Percentiles rank a stretch among this genome's conserved stretches.
phyloP scores from a whole-genome alignment of 108 stramenopile species.

The Pelagomonas calceolata region DNA sequence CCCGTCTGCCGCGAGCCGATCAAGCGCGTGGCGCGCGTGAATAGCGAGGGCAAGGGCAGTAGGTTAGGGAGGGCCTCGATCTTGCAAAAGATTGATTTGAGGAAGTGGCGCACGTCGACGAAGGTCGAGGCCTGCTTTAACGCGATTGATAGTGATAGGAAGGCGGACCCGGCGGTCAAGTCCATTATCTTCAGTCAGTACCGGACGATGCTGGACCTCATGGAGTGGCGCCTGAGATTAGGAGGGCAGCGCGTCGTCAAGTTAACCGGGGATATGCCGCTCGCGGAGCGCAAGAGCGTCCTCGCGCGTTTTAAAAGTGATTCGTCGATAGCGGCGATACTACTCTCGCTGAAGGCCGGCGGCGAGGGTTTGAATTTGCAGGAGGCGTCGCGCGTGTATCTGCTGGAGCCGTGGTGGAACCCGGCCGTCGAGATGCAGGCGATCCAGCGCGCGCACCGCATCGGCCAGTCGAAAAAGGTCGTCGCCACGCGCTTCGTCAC shows the following conservation, averaged over 20 bases:
- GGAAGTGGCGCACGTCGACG: slow-evolving; percentile 81
- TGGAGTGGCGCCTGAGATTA: slow-evolving; percentile 9
- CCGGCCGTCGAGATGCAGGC: slow-evolving; percentile 33
- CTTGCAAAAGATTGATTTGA: slow-evolving; percentile 76
- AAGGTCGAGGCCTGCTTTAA: slow-evolving; percentile 91
- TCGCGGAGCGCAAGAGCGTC: slow-evolving; percentile 13
- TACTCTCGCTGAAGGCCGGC: slow-evolving; percentile 17
- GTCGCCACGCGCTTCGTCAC: slow-evolving; percentile 42
- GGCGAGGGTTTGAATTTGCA: slow-evolving; percentile 43
- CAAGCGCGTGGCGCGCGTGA: neutral
- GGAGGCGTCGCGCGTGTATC: slow-evolving; percentile 18
- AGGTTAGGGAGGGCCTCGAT: slow-evolving; percentile 50
- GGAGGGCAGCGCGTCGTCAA: slow-evolving; percentile 16
- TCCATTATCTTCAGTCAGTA: slow-evolving; percentile 83
- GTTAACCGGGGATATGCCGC: slow-evolving; percentile 26
- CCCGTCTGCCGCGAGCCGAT: slow-evolving; percentile 11
- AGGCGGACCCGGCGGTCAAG: slow-evolving; percentile 78
- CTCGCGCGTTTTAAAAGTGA: slow-evolving; percentile 21
- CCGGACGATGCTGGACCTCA: slow-evolving; percentile 30
- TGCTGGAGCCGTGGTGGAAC: slow-evolving; percentile 44
- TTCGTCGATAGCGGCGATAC: neutral
- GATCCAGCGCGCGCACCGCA: slow-evolving; percentile 48
- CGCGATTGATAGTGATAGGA: slow-evolving; percentile 73
- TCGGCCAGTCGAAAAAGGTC: slow-evolving; percentile 46
- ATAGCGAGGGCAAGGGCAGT: neutral